Evolutionary conservation across 1,139 yeast genomes (phyloP), one percentile per base, ranked within the genome.

Genomic region (Sugiyamaella japonica): DNA sequence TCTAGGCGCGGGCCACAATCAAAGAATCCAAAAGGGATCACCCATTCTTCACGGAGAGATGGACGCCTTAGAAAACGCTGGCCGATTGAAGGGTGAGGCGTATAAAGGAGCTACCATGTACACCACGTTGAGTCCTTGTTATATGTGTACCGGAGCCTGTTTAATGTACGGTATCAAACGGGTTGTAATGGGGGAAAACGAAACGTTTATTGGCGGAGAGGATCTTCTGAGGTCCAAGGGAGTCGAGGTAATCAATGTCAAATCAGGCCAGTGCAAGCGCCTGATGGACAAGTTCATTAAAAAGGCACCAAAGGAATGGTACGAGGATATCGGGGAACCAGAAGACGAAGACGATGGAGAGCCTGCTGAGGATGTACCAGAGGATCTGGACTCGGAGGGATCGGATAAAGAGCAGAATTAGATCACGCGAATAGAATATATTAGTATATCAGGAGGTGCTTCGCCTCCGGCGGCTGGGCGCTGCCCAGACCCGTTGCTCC

Each of bases 121-220:
- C 73, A 89, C 97, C 43, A 88, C 97, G 0, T 76, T 91, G 61
- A 87, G 96, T 6, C 97, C 98, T 1, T 91, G 98, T 70, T 78
- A 84, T 62, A 91, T 91, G 97, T 91, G 98, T 68, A 82, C 95
- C 7, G 98, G 98, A 16, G 96, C 97, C 13, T 88, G 95, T 62
- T 68, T 91, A 54, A 76, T 91, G 77, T 91, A 90, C 72, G 96
- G 96, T 37, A 79, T 91, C 61, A 83, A 84, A 63, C 77, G 97
- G 61, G 86, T 89, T 37, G 97, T 91, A 0, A 67, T 89, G 71
- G 97, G 97, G 17, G 98, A 91, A 70, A 89, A 89, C 70, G 81
- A 73, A 51, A 90, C 86, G 25, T 91, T 86, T 64, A 62, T 78
- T 42, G 97, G 97, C 12, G 84, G 81, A 43, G 97, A 91, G 68